A percentile compares a stretch with the other conserved stretches of the same genome.
Conservation (phyloP, 2,329 filamentous ascomycete species). For the Paecilomyces dactylethromorphus region DNA sequence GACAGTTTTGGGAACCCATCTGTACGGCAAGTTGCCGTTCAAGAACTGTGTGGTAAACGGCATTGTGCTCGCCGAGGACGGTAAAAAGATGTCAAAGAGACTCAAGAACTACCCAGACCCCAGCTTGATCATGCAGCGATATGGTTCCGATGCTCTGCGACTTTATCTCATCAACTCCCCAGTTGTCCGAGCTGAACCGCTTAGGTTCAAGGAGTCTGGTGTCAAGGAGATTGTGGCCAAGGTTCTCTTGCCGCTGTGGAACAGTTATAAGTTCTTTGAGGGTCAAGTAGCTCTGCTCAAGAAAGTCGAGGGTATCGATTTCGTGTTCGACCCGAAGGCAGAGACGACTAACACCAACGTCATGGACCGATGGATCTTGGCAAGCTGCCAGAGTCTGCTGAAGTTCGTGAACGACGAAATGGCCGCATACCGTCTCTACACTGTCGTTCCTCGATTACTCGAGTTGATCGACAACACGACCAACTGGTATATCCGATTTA, state of each 20-base stretch:
- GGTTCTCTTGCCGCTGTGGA: constrained; percentile 87
- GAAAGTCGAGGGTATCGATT: constrained; percentile 74
- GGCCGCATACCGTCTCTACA: constrained; percentile 75
- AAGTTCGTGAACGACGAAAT: constrained; percentile 93
- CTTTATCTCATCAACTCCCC: constrained; percentile 97
- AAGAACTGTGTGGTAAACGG: constrained; percentile 96
- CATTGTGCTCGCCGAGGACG: constrained; percentile 86
- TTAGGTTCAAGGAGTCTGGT: constrained; percentile 84
- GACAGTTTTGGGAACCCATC: constrained; percentile 77
- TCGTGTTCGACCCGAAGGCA: constrained; percentile 67
- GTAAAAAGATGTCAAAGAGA: constrained; percentile 98
- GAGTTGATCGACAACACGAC: constrained; percentile 86
- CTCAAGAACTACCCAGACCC: constrained; percentile 96
- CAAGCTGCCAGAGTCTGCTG: constrained; percentile 82
- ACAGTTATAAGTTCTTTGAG: constrained; percentile 94
- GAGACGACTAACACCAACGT: constrained; percentile 78
- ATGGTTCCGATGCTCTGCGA: constrained; percentile 85
- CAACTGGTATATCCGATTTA: constrained; percentile 99
- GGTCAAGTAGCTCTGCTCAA: constrained; percentile 80
- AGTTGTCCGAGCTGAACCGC: constrained; percentile 82
- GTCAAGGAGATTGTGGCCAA: constrained; percentile 94
- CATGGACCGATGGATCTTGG: constrained; percentile 94
- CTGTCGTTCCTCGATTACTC: constrained; percentile 79
- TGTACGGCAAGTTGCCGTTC: constrained; percentile 81
- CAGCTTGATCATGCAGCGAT: constrained; percentile 71